Percentiles rank a stretch among this genome's conserved stretches.
These are phyloP conservation scores for Debaryomyces sp. DNA, from an alignment of 1,139 yeast genomes.

Conservation along the genomic window DNA sequence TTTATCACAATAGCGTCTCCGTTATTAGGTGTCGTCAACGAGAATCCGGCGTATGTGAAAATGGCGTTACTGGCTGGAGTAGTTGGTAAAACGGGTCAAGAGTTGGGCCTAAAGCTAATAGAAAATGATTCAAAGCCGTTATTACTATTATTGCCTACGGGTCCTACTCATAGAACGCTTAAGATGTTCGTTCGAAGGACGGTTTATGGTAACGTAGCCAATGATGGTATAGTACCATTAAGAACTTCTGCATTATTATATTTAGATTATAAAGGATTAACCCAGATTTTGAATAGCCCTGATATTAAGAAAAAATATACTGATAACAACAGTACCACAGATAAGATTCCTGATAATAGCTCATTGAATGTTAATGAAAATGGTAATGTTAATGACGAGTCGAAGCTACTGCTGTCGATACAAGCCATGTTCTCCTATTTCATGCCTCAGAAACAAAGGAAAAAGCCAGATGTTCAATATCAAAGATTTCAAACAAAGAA, in stretches of 20 bases:
- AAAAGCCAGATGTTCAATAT: slow-evolving; percentile 26
- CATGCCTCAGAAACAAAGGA: slow-evolving; percentile 46
- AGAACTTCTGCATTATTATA: slow-evolving; percentile 83
- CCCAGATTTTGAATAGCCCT: slow-evolving; percentile 40
- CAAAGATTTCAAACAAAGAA: slow-evolving; percentile 33
- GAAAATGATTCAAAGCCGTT: slow-evolving; percentile 58
- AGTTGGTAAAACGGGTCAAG: slow-evolving; percentile 94
- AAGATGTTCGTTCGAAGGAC: slow-evolving; percentile 69
- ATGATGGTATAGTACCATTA: slow-evolving; percentile 93
- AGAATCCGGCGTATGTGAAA: slow-evolving; percentile 86
- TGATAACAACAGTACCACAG: slow-evolving; percentile 11
- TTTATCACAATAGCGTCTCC: slow-evolving; percentile 90
- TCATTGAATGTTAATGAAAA: slow-evolving; percentile 17
- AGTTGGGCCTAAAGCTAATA: slow-evolving; percentile 62
- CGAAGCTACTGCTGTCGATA: slow-evolving; percentile 38
- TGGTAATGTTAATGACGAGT: slow-evolving; percentile 14
- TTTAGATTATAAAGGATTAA: slow-evolving; percentile 55
- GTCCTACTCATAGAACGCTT: slow-evolving; percentile 73
- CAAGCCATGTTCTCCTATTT: slow-evolving; percentile 50
- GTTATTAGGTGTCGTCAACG: slow-evolving; percentile 77
- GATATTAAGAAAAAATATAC: slow-evolving; percentile 11
- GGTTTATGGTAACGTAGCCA: slow-evolving; percentile 74
- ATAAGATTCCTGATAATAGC: slow-evolving; percentile 22
- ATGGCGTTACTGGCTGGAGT: slow-evolving; percentile 85
- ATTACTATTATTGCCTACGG: slow-evolving; percentile 73